Conservation (phyloP, 2,329 filamentous ascomycete species). For the Calonectria montana region DNA sequence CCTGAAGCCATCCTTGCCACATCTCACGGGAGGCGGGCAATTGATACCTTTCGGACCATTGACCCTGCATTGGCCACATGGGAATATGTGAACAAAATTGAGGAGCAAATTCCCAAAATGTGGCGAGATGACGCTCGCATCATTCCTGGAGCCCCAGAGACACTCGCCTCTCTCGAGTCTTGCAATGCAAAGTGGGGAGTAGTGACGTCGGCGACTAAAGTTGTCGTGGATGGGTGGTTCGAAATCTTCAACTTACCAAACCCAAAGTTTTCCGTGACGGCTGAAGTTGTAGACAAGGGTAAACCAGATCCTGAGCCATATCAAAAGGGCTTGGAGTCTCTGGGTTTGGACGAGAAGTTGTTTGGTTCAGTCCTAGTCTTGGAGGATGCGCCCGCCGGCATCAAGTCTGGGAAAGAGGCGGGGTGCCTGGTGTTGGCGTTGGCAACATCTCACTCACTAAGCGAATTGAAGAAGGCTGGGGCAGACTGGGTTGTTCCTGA, state of each 20-base stretch:
- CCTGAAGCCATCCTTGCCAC: background rate
- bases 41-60: background rate
- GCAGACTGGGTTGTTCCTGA: background rate
- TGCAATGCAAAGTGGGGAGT: background rate
- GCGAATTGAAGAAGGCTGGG: background rate
- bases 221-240: background rate
- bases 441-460: background rate
- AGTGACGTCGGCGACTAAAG: background rate
- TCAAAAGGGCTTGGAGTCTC: background rate
- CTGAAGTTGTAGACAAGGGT: background rate
- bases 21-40: background rate
- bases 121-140: background rate
- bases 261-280: background rate
- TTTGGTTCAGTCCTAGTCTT: background rate
- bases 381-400: background rate
- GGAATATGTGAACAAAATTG: background rate
- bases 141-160: background rate
- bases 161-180: background rate
- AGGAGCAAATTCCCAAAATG: background rate
- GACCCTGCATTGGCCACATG: background rate
- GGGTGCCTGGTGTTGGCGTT: background rate
- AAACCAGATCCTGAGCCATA: background rate
- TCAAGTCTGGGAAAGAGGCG: background rate
- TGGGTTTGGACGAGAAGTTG: background rate
- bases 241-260: background rate